Evolutionary conservation across 768 basidiomycete genomes (phyloP).

Genomic region (Serendipita sp.): DNA sequence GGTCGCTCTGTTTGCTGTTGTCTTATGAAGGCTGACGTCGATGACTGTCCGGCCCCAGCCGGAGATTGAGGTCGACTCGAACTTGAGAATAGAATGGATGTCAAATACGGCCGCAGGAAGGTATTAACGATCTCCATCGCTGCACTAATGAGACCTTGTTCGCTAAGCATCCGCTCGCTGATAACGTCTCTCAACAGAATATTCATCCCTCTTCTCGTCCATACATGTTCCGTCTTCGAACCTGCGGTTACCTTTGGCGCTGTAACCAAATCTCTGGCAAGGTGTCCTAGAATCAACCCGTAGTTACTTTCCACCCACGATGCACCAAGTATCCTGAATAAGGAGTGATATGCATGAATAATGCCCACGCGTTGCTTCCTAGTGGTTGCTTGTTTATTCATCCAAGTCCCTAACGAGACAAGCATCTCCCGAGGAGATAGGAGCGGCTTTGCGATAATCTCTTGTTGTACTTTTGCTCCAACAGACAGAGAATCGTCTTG

Average conservation of each 20-base stretch:
- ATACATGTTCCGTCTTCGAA: slow-evolving; percentile 57
- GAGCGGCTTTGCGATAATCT: slow-evolving; percentile 35
- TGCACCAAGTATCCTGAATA: slow-evolving; percentile 60
- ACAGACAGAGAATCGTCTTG: background rate
- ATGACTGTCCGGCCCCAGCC: slow-evolving; percentile 44
- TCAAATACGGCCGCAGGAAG: slow-evolving; percentile 85
- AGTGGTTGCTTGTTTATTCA: slow-evolving; percentile 55
- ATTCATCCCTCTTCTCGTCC: slow-evolving; percentile 55
- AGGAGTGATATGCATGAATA: slow-evolving; percentile 71
- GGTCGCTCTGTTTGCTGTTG: background rate
- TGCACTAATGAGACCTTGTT: slow-evolving; percentile 84
- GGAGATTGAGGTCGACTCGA: background rate
- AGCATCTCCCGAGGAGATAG: slow-evolving; percentile 70
- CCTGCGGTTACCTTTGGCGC: slow-evolving; percentile 32
- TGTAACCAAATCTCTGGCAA: slow-evolving; percentile 62
- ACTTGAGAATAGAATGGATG: slow-evolving; percentile 38
- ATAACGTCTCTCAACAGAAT: slow-evolving; percentile 74
- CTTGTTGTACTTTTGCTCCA: background rate
- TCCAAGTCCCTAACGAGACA: slow-evolving; percentile 54
- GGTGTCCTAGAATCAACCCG: slow-evolving; percentile 55
- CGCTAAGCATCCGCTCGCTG: slow-evolving; percentile 74
- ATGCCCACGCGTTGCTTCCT: slow-evolving; percentile 69
- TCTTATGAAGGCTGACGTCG: slow-evolving; percentile 14
- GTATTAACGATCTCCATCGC: slow-evolving; percentile 69
- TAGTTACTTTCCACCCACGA: slow-evolving; percentile 74